Evolutionary conservation across 2,329 filamentous ascomycete genomes (phyloP).

Genomic region (Hymenoscyphus salicellus): DNA sequence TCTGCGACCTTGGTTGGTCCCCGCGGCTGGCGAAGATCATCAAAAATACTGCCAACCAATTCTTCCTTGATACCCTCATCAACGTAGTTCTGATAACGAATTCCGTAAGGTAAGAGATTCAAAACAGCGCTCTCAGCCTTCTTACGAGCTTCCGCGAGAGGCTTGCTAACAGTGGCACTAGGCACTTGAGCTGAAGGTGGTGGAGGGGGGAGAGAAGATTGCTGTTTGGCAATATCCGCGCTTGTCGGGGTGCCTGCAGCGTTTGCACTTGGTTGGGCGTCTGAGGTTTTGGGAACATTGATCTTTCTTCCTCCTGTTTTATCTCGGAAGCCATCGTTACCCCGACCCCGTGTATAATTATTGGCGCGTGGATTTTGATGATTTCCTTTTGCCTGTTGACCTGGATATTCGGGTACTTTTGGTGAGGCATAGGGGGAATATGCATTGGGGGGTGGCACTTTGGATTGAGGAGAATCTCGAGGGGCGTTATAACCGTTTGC

Average conservation of each 20-base stretch:
- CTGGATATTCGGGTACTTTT: conserved; percentile 13
- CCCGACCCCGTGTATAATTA: conserved; percentile 6
- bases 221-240: conserved; percentile 8
- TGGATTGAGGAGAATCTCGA: conserved; percentile 18
- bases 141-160: conserved; percentile 38
- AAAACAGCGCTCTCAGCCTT: conserved; percentile 67
- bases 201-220: conserved; percentile 2
- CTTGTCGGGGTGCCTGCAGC: conserved; percentile 1
- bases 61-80: conserved; percentile 67
- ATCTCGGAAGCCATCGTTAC: conserved; percentile 9
- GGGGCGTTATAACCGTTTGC: conserved; percentile 25
- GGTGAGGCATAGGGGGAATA: conserved; percentile 31
- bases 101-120: conserved; percentile 61
- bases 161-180: conserved; percentile 13
- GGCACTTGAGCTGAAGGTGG: neutral
- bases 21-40: conserved; percentile 58
- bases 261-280: conserved; percentile 15
- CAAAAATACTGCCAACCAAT: conserved; percentile 63
- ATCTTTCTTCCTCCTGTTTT: conserved; percentile 18
- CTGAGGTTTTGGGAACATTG: conserved; percentile 3
- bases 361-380: conserved; percentile 8
- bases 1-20: conserved; percentile 23
- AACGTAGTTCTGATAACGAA: conserved; percentile 71
- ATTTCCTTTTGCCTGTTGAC: conserved; percentile 16
- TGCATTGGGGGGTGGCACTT: conserved; percentile 26